A percentile compares a stretch with the other conserved stretches of the same genome.
These are phyloP conservation scores for Boeremia exigua DNA, from an alignment of 2,329 filamentous ascomycete species.

Conservation along the genomic window DNA sequence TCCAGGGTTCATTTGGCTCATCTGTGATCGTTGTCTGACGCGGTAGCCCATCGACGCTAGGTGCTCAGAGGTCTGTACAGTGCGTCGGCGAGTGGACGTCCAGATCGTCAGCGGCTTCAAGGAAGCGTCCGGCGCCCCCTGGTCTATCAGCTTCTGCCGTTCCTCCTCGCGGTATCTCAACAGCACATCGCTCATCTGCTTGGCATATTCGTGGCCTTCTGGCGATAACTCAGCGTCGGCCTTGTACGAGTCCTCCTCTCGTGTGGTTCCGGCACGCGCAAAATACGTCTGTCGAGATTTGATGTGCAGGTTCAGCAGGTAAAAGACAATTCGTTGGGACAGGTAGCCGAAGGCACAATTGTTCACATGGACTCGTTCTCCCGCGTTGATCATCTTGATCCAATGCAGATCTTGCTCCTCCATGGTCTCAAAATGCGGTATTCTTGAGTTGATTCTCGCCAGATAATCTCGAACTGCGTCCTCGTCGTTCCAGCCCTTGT, in stretches of 20 bases:
- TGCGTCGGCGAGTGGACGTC: slow-evolving; percentile 91
- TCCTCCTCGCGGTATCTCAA: slow-evolving; percentile 85
- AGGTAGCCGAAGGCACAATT: slow-evolving; percentile 97
- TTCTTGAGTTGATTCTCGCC: slow-evolving; percentile 85
- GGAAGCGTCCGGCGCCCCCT: slow-evolving; percentile 70
- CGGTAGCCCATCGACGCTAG: slow-evolving; percentile 82
- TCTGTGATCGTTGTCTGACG: slow-evolving; percentile 89
- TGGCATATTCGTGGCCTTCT: slow-evolving; percentile 79
- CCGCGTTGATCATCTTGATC: slow-evolving; percentile 99
- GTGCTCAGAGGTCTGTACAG: slow-evolving; percentile 85
- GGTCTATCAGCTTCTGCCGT: slow-evolving; percentile 69
- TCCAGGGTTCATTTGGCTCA: slow-evolving; percentile 96
- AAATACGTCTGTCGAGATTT: slow-evolving; percentile 95
- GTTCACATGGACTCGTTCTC: slow-evolving; percentile 91
- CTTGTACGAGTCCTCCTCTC: slow-evolving; percentile 91
- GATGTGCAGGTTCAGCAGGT: slow-evolving; percentile 96
- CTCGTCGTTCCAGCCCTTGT: slow-evolving; percentile 87
- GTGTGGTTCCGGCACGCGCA: slow-evolving; percentile 81
- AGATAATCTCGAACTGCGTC: slow-evolving; percentile 94
- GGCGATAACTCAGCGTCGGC: slow-evolving; percentile 84
- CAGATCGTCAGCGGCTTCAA: slow-evolving; percentile 86
- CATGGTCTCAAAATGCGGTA: slow-evolving; percentile 97
- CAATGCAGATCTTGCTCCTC: slow-evolving; percentile 92
- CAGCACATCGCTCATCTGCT: slow-evolving; percentile 72
- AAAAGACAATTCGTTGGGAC: slow-evolving; percentile 97